These are phyloP conservation scores for Pleurostoma richardsiae DNA, from an alignment of 2,329 filamentous ascomycete species.

Conservation along the genomic window DNA sequence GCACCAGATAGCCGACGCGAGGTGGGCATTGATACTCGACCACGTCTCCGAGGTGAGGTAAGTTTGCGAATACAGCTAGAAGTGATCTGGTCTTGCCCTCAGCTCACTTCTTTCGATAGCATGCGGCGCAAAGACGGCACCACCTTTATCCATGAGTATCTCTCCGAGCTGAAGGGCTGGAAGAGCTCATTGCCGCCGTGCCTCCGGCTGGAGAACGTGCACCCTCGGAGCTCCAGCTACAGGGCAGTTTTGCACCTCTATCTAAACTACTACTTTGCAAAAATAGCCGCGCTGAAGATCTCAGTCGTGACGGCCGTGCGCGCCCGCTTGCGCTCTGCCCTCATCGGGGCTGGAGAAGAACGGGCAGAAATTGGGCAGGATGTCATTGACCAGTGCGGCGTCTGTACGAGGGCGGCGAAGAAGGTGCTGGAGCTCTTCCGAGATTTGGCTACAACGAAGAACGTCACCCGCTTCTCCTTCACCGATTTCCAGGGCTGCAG, in stretches of 20 bases:
- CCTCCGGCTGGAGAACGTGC: constrained; percentile 19
- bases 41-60: not conserved
- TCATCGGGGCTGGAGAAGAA: not conserved
- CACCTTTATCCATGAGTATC: too few relatives aligned
- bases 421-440: constrained; percentile 26
- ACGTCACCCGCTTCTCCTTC: constrained; percentile 29
- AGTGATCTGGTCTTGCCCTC: not conserved
- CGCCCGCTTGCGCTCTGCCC: constrained; percentile 12
- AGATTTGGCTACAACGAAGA: constrained; percentile 16
- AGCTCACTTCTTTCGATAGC: too few relatives aligned
- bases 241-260: constrained; percentile 26
- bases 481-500: constrained; percentile 33
- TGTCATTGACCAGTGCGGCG: constrained; percentile 7
- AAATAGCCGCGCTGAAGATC: constrained; percentile 28
- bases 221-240: constrained; percentile 19
- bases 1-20: constrained; percentile 22
- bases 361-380: not conserved
- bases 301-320: constrained; percentile 24
- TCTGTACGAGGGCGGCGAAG: constrained; percentile 22
- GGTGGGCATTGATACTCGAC: constrained; percentile 22
- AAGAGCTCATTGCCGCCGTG: constrained; percentile 19
- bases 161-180: constrained; percentile 21
- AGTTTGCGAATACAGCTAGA: constrained; percentile 17
- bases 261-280: constrained; percentile 29
- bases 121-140: too few relatives aligned